These are phyloP conservation scores for Candida freyschussii DNA, from an alignment of 1,139 yeast genomes.

Conservation along the genomic window DNA sequence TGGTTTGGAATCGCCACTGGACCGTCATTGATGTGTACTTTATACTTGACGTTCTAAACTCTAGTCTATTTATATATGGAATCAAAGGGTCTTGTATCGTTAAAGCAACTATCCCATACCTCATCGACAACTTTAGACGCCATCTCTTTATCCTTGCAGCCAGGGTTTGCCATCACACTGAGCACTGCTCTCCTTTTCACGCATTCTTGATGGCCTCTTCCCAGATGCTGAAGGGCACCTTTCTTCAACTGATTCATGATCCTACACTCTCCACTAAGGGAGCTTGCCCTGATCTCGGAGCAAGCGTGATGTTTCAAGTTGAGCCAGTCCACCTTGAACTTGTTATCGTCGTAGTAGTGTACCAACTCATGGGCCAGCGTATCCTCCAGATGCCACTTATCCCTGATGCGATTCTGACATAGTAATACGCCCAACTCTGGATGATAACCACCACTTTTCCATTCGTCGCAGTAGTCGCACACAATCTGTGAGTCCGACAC, in stretches of 20 bases:
- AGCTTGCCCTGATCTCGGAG: conserved; percentile 90
- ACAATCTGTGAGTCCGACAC: conserved; percentile 46
- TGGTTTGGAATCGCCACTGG: conserved; percentile 93
- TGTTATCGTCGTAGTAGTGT: conserved; percentile 88
- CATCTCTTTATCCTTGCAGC: conserved; percentile 62
- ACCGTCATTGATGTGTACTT: conserved; percentile 82
- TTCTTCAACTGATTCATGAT: conserved; percentile 79
- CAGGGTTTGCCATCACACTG: conserved; percentile 83
- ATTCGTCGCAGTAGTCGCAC: conserved; percentile 83
- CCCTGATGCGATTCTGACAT: conserved; percentile 78
- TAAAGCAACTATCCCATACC: conserved; percentile 91
- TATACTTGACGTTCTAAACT: conserved; percentile 66
- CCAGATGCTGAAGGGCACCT: conserved; percentile 56
- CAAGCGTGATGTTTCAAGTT: conserved; percentile 93
- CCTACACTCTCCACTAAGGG: conserved; percentile 92
- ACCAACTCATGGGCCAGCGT: conserved; percentile 88
- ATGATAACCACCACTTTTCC: conserved; percentile 90
- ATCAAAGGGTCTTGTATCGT: conserved; percentile 94
- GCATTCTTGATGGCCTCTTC: conserved; percentile 86
- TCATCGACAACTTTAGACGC: conserved; percentile 79
- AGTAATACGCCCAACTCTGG: conserved; percentile 82
- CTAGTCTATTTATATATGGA: conserved; percentile 63
- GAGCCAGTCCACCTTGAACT: conserved; percentile 79
- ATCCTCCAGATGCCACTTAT: conserved; percentile 84
- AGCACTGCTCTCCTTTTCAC: conserved; percentile 82